phyloP scores from a whole-genome alignment of 1,284 basidiomycete species.

The Laetiporus sulphureus region DNA sequence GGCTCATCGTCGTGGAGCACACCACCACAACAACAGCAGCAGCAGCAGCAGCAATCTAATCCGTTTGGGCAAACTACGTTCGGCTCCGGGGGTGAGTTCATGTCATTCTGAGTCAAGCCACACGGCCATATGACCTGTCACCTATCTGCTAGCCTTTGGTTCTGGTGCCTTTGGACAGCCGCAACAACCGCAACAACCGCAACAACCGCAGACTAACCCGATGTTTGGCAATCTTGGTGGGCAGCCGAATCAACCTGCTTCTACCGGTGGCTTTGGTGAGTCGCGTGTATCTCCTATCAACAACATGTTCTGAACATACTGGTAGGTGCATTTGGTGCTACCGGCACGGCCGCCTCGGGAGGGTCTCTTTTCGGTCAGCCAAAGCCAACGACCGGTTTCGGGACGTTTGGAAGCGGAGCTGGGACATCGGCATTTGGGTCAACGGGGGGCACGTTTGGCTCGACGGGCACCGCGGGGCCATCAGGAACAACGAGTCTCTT shows the following conservation, averaged over 20 bases:
- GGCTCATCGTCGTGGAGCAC: slow-evolving; percentile 60
- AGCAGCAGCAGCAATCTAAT: slow-evolving; percentile 28
- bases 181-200: slow-evolving; percentile 41
- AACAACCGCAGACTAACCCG: slow-evolving; percentile 64
- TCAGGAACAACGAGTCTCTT: slow-evolving; percentile 11
- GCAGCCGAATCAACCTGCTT: slow-evolving; percentile 29
- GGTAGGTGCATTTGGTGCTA: slow-evolving; percentile 50
- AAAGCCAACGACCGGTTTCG: slow-evolving; percentile 65
- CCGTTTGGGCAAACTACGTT: slow-evolving; percentile 44
- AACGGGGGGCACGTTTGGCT: slow-evolving; percentile 24
- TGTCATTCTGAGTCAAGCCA: slow-evolving; percentile 24
- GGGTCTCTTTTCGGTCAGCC: slow-evolving; percentile 48
- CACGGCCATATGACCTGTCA: slow-evolving; percentile 22
- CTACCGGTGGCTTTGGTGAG: slow-evolving; percentile 51
- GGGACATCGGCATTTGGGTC: slow-evolving; percentile 33
- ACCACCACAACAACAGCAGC: slow-evolving; percentile 34
- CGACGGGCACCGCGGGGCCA: slow-evolving; percentile 10
- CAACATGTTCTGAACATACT: slow-evolving; percentile 3
- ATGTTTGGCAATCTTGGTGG: slow-evolving; percentile 65
- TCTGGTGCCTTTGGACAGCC: slow-evolving; percentile 40
- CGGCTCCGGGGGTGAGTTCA: slow-evolving; percentile 36
- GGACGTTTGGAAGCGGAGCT: slow-evolving; percentile 57
- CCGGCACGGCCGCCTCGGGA: slow-evolving; percentile 31
- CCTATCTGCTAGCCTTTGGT: slow-evolving; percentile 34
- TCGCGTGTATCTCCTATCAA: slow-evolving; percentile 15